A percentile compares a stretch with the other conserved stretches of the same genome.
Evolutionary conservation across 169 alveolate species (phyloP).

Genomic region (Plasmodium reichenowi): DNA sequence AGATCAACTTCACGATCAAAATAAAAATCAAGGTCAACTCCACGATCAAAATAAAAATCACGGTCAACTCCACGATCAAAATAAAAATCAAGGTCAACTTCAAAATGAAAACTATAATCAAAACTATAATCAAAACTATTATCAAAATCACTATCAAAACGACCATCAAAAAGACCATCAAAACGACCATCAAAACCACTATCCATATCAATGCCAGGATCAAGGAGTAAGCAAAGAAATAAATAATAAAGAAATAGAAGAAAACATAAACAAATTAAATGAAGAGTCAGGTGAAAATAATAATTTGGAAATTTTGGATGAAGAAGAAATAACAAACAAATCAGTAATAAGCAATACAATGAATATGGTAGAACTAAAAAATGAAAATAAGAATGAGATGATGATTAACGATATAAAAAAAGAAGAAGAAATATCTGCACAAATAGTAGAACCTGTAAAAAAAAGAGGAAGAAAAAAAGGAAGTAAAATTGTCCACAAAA

Average conservation of each 20-base stretch:
- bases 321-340: not conserved
- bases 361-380: not conserved
- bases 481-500: not conserved
- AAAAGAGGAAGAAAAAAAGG: conserved; percentile 42
- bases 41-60: too few relatives aligned
- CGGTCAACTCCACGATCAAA: too few relatives aligned
- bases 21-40: too few relatives aligned
- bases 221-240: not conserved
- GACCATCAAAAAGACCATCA: too few relatives aligned
- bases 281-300: not conserved
- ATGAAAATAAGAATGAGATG: not conserved
- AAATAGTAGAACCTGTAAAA: conserved; percentile 4
- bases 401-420: not conserved
- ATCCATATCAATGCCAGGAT: too few relatives aligned
- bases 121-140: too few relatives aligned
- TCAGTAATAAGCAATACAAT: not conserved
- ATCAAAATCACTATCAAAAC: too few relatives aligned
- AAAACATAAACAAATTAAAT: not conserved
- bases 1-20: too few relatives aligned
- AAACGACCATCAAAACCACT: too few relatives aligned
- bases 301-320: not conserved
- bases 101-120: too few relatives aligned
- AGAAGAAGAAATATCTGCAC: not conserved
- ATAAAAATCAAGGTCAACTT: too few relatives aligned
- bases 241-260: not conserved